phyloP scores from a whole-genome alignment of 345 rosid species.

The Rhizophora mangle region DNA sequence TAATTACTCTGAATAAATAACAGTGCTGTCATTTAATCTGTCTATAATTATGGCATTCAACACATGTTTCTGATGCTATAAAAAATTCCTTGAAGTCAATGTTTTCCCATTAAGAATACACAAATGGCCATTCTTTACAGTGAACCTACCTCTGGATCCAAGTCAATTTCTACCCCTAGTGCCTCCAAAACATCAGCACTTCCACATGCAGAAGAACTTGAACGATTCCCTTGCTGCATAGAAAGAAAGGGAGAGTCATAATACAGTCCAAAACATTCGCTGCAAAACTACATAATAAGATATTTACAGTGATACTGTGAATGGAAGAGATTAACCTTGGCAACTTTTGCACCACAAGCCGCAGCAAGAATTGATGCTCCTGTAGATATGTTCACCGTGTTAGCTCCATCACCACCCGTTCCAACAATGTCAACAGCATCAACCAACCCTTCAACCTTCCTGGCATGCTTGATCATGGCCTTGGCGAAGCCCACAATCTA shows the following conservation, averaged over 20 bases:
- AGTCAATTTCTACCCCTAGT: slow-evolving; percentile 67
- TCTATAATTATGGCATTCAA: too few species aligned
- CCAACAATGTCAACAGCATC: slow-evolving; percentile 89
- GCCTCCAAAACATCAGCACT: slow-evolving; percentile 95
- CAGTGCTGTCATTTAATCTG: too few species aligned
- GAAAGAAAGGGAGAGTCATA: neutral
- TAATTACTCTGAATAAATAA: too few species aligned
- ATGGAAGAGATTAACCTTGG: slow-evolving; percentile 51
- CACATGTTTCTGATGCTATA: too few species aligned
- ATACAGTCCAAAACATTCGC: too few species aligned
- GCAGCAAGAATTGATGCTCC: slow-evolving; percentile 94
- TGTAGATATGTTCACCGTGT: slow-evolving; percentile 93
- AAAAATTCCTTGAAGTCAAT: too few species aligned
- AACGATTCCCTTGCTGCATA: slow-evolving; percentile 87
- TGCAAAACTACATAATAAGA: too few species aligned
- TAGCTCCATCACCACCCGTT: slow-evolving; percentile 97
- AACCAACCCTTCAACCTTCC: slow-evolving; percentile 71
- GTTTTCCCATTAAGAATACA: too few species aligned
- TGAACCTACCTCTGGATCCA: slow-evolving; percentile 65
- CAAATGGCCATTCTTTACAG: too few species aligned
- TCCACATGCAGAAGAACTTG: slow-evolving; percentile 98
- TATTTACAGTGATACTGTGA: too few species aligned
- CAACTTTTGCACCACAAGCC: slow-evolving; percentile 96
- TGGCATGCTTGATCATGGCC: slow-evolving; percentile 77
- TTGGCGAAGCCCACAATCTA: slow-evolving; percentile 89